Conservation (phyloP, 1,139 yeast genomes). For the Kurtzmaniella quercitrusa region DNA sequence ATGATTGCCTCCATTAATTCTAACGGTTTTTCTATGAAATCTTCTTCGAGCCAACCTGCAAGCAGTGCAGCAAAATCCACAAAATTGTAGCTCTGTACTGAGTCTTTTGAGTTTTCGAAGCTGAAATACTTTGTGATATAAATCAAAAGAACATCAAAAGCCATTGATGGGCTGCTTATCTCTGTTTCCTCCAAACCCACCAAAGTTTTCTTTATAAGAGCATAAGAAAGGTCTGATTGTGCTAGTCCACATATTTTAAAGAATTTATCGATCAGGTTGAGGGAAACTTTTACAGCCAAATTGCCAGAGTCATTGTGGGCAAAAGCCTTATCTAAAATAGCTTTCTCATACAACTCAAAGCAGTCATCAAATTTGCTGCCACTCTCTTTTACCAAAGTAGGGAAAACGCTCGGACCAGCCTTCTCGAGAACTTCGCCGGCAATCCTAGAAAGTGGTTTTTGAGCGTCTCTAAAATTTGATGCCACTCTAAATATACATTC, state of each 20-base stretch:
- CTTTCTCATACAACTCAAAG: constrained; percentile 19
- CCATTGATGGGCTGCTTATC: constrained; percentile 10
- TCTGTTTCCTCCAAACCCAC: constrained; percentile 1
- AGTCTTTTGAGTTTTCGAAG: constrained; percentile 2
- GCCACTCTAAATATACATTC: constrained; percentile 16
- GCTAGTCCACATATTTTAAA: neutral
- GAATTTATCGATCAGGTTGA: neutral
- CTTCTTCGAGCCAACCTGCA: constrained; percentile 17
- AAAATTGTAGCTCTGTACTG: neutral
- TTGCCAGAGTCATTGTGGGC: neutral
- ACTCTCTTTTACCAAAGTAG: neutral
- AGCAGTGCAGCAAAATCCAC: neutral
- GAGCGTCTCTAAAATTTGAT: constrained; percentile 9
- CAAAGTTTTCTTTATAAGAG: neutral
- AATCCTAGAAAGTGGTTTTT: constrained; percentile 10
- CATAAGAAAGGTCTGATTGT: neutral
- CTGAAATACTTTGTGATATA: constrained; percentile 2
- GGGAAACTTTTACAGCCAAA: neutral
- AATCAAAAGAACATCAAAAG: constrained; percentile 11
- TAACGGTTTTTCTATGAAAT: constrained; percentile 23
- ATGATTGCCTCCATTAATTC: constrained; percentile 16
- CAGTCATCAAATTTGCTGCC: constrained; percentile 7
- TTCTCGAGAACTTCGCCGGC: constrained; percentile 20
- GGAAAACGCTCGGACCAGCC: constrained; percentile 4
- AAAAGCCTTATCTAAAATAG: constrained; percentile 8